Conservation (phyloP, 495 filamentous ascomycete genomes). For the Penicilliopsis zonata region DNA sequence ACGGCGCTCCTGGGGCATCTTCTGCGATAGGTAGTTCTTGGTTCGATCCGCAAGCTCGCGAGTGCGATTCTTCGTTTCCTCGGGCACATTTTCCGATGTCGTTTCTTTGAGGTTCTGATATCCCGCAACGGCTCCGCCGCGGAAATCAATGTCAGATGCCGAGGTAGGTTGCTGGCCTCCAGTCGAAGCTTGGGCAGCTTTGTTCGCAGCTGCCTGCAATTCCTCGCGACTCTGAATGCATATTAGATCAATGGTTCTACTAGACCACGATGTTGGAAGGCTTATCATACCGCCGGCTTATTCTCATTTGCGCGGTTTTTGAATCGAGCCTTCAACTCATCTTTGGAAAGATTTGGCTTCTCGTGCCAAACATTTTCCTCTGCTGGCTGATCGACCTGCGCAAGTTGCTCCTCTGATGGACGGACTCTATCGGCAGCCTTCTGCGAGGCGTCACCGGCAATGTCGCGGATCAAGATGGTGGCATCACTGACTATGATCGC, state of each 20-base stretch:
- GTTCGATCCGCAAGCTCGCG: slow-evolving; percentile 32
- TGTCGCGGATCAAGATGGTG: slow-evolving; percentile 70
- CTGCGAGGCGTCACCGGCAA: slow-evolving; percentile 77
- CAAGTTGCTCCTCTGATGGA: slow-evolving; percentile 66
- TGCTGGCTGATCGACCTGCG: slow-evolving; percentile 69
- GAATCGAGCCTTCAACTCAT: slow-evolving; percentile 54
- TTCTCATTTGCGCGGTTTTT: slow-evolving; percentile 49
- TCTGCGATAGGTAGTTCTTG: slow-evolving; percentile 63
- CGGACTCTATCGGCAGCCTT: slow-evolving; percentile 69
- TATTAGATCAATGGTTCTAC: slow-evolving; percentile 9
- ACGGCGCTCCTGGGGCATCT: slow-evolving; percentile 87
- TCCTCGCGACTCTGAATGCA: slow-evolving; percentile 25
- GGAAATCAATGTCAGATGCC: slow-evolving; percentile 40
- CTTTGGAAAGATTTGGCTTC: slow-evolving; percentile 62
- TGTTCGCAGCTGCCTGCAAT: slow-evolving; percentile 39
- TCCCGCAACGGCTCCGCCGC: slow-evolving; percentile 35
- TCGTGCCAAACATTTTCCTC: slow-evolving; percentile 93
- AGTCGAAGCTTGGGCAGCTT: slow-evolving; percentile 39
- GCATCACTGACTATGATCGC: slow-evolving; percentile 64
- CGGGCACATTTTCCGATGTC: slow-evolving; percentile 37
- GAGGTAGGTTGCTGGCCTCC: slow-evolving; percentile 31
- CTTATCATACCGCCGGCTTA: slow-evolving; percentile 42
- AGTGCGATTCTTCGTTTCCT: slow-evolving; percentile 13
- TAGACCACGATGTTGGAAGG: neutral
- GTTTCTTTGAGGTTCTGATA: slow-evolving; percentile 35